Percentiles rank a stretch among this genome's conserved stretches.
phyloP scores from a whole-genome alignment of 2,329 filamentous ascomycete genomes.

The Pezicula radicicola region DNA sequence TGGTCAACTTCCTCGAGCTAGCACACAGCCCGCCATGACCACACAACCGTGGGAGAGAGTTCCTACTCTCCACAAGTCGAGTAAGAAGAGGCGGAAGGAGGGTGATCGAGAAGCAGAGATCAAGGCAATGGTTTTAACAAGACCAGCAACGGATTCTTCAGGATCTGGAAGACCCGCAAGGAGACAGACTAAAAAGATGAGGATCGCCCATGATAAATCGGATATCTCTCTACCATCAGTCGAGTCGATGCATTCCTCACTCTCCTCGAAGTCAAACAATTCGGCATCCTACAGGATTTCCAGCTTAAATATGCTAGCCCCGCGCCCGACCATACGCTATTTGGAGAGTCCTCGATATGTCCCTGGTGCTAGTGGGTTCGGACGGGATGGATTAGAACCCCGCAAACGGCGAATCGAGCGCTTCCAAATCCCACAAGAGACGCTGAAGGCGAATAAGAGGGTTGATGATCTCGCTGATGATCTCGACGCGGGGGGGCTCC shows the following conservation, averaged over 20 bases:
- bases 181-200: conserved; percentile 64
- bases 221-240: conserved; percentile 73
- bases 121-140: conserved; percentile 72
- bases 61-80: conserved; percentile 64
- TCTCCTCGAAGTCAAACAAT: conserved; percentile 72
- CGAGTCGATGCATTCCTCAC: conserved; percentile 72
- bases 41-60: conserved; percentile 38
- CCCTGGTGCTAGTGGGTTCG: conserved; percentile 37
- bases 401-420: conserved; percentile 49
- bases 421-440: conserved; percentile 58
- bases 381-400: conserved; percentile 39
- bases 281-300: conserved; percentile 74
- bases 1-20: conserved; percentile 15
- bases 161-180: conserved; percentile 57
- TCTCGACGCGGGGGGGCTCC: conserved; percentile 77
- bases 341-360: conserved; percentile 61
- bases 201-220: conserved; percentile 49
- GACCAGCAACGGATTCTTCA: conserved; percentile 57
- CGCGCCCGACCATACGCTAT: conserved; percentile 79
- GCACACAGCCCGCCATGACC: conserved; percentile 17
- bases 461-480: conserved; percentile 77
- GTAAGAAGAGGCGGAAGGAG: conserved; percentile 67
- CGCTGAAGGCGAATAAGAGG: conserved; percentile 57
- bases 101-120: conserved; percentile 84
- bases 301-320: conserved; percentile 75